Base-by-base conservation (phyloP, 352 stramenopile genomes). In the Pythium angustatum region DNA sequence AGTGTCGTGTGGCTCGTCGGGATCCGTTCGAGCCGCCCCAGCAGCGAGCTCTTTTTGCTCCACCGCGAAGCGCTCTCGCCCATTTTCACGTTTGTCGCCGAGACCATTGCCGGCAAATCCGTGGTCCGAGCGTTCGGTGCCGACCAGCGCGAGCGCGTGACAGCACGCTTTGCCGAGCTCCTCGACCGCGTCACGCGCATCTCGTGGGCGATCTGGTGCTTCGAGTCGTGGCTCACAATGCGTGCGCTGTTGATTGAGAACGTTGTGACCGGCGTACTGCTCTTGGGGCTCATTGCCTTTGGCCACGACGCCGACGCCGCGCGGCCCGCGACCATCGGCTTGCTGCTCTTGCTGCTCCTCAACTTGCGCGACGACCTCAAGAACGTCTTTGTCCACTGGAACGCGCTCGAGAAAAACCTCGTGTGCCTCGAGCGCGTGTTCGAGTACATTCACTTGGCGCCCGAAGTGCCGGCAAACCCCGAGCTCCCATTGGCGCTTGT, bases 41-140 rank as follows among this genome's bases (percentile, higher is more conserved):
- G 62, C 9, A 70, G 70, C 15, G 69, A 80, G 26, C 52, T 80
- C 5, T 80, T 72, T 27, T 22, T 80, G 21, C 73, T 77, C 63
- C 60, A 73, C 5, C 73, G 73, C 12, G 73, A 80, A 28, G 38
- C 49, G 50, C 48, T 66, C 3, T 69, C 66, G 10, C 66, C 66
- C 19, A 64, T 73, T n/a, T 73, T 73, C 50, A 73, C 66, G n/a
- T 69, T 64, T 31, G 66, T 60, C 3, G 47, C 60, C 19, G 66
- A 73, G 41, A 49, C 40, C 9, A 69, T 73, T 15, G 66, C 61
- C 19, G 66, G 66, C n/a, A 61, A 54, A 19, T 40, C 45, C 10
- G 56, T 69, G 0, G 69, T 73, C 26, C 58, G 54, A 9, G 66
- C 66, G 44, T 73, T 73, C 24, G 66, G 66, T 2, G 27, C 33